These are phyloP conservation scores for Echium plantagineum DNA, from an alignment of 257 asterid species.

Conservation along the genomic window DNA sequence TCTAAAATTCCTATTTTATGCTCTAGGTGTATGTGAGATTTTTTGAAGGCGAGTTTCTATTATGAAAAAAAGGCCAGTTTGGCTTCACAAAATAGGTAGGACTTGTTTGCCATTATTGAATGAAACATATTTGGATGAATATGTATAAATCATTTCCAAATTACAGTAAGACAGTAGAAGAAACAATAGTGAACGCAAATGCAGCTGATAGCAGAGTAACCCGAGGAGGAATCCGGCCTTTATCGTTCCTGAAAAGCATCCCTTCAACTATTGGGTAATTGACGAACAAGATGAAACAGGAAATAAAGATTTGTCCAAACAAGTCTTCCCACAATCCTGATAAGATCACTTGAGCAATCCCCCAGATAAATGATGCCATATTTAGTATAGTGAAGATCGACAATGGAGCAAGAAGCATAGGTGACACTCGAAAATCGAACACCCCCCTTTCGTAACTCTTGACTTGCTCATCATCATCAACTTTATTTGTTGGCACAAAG, in stretches of 20 bases:
- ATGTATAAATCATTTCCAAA: neutral
- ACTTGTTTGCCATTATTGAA: too few species aligned
- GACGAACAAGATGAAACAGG: conserved; percentile 30
- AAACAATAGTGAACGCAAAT: neutral
- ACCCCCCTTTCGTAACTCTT: conserved; percentile 30
- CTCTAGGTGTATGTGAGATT: too few species aligned
- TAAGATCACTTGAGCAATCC: conserved; percentile 16
- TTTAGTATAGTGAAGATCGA: conserved; percentile 39
- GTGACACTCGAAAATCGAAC: conserved; percentile 42
- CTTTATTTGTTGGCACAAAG: conserved; percentile 54
- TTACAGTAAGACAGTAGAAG: neutral
- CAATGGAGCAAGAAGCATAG: conserved; percentile 32
- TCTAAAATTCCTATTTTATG: too few species aligned
- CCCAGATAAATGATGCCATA: conserved; percentile 22
- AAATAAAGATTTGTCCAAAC: conserved; percentile 25
- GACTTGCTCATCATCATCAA: conserved; percentile 33
- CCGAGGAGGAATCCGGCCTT: conserved; percentile 25
- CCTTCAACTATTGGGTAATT: conserved; percentile 55
- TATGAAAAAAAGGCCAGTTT: too few species aligned
- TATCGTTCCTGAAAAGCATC: conserved; percentile 48
- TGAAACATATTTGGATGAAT: neutral
- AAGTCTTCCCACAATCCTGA: conserved; percentile 14
- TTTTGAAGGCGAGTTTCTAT: too few species aligned
- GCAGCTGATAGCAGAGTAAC: conserved; percentile 16
- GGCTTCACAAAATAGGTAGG: too few species aligned